Percentiles rank a stretch among this genome's conserved stretches.
Evolutionary conservation across 768 basidiomycete genomes (phyloP).

Genomic region (Suillus decipiens): DNA sequence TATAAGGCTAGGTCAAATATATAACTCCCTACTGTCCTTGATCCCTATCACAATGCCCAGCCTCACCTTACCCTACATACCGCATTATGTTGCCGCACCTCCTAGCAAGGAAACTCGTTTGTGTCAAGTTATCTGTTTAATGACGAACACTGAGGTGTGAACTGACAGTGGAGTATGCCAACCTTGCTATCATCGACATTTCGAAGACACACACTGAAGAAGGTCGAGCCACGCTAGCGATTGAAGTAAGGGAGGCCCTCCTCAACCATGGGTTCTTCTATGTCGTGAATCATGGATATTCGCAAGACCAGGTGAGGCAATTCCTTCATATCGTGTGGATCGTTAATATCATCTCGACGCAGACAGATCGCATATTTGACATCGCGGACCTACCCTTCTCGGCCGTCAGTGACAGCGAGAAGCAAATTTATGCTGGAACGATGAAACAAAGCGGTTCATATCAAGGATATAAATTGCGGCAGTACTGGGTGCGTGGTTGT

Average conservation of each 20-base stretch:
- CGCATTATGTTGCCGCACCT: conserved; percentile 40
- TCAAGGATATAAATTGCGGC: conserved; percentile 54
- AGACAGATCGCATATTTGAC: conserved; percentile 51
- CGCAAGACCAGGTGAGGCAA: conserved; percentile 36
- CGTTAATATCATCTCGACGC: background rate
- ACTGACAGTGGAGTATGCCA: conserved; percentile 47
- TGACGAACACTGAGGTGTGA: conserved; percentile 20
- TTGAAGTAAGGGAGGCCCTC: conserved; percentile 49
- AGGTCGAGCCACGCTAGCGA: conserved; percentile 39
- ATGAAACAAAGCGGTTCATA: conserved; percentile 49
- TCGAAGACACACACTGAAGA: conserved; percentile 40
- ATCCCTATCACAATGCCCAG: conserved; percentile 31
- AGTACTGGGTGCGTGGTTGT: conserved; percentile 44
- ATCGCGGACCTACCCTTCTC: conserved; percentile 50
- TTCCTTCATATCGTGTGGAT: background rate
- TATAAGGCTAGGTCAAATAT: background rate
- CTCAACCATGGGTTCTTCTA: conserved; percentile 44
- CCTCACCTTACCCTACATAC: conserved; percentile 32
- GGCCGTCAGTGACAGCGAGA: conserved; percentile 43
- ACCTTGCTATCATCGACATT: conserved; percentile 55
- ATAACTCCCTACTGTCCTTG: background rate
- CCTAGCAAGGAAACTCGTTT: conserved; percentile 37
- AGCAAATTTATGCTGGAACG: conserved; percentile 39
- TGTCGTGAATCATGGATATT: conserved; percentile 40
- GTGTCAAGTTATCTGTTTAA: conserved; percentile 15